Conservation (phyloP, 2,329 filamentous ascomycete genomes). For the Fusarium haematococcum region DNA sequence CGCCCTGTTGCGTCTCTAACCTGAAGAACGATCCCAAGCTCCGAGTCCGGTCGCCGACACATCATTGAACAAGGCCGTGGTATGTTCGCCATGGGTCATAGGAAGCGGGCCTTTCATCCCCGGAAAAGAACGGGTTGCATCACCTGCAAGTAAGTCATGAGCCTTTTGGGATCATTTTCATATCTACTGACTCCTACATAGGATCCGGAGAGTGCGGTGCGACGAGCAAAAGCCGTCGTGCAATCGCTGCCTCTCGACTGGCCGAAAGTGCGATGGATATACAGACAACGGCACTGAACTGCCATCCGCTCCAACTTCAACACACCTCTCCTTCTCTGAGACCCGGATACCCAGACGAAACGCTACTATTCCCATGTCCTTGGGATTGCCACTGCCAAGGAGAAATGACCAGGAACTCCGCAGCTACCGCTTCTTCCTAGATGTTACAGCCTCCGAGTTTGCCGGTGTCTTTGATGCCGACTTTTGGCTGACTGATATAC, state of each 20-base stretch:
- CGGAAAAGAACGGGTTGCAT: background rate
- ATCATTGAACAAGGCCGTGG: background rate
- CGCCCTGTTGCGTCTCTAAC: accelerated
- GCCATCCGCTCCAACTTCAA: background rate
- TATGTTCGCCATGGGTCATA: background rate
- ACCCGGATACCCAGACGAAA: background rate
- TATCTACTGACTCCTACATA: background rate
- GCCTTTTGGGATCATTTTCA: background rate
- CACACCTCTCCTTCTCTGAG: accelerated
- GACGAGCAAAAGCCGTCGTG: constrained; percentile 5
- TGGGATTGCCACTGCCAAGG: background rate
- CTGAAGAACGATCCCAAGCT: no score
- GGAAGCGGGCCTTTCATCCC: background rate
- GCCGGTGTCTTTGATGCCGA: constrained; percentile 14
- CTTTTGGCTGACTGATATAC: constrained; percentile 13
- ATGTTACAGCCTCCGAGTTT: constrained; percentile 7
- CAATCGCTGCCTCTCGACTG: constrained; percentile 13
- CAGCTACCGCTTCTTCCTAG: constrained; percentile 11
- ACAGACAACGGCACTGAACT: background rate
- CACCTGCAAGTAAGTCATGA: background rate
- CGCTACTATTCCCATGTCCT: no score
- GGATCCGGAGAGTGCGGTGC: background rate
- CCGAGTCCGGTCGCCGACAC: background rate
- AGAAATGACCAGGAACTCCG: background rate
- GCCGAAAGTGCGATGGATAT: constrained; percentile 20